A percentile compares a stretch with the other conserved stretches of the same genome.
Conservation (phyloP, 352 stramenopile genomes). For the Pythium rhizo-oryzae region DNA sequence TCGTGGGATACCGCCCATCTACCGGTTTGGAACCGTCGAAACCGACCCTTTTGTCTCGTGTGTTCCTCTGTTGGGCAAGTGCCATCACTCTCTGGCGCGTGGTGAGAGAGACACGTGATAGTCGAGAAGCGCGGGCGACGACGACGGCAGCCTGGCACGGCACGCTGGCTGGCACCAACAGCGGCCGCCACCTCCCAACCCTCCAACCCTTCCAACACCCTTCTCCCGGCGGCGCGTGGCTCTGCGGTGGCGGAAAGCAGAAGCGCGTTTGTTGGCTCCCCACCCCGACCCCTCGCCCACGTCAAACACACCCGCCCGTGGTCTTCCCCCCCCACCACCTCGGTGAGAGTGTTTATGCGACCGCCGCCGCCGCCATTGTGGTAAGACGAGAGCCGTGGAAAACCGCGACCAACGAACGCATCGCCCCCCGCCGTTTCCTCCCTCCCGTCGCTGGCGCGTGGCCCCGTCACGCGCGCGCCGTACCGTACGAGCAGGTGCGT, state of each 20-base stretch:
- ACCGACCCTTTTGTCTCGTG: not conserved
- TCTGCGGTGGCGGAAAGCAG: constrained; percentile 8
- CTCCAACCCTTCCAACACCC: too few species aligned
- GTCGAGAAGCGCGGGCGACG: constrained; percentile 20
- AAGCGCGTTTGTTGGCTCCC: too few species aligned
- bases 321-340: not conserved
- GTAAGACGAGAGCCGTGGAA: not conserved
- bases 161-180: too few species aligned
- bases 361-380: not conserved
- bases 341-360: constrained; percentile 27
- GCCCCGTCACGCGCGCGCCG: not conserved
- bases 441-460: not conserved
- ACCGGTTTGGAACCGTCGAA: not conserved
- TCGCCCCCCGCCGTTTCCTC: not conserved
- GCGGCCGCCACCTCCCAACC: too few species aligned
- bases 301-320: not conserved
- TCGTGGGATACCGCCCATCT: not conserved
- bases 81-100: constrained; percentile 1
- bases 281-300: too few species aligned
- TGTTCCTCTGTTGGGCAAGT: not conserved
- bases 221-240: constrained; percentile 17
- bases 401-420: not conserved
- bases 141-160: not conserved
- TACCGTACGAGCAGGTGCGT: constrained; percentile 4
- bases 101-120: constrained; percentile 34